phyloP scores from a whole-genome alignment of 1,284 basidiomycete genomes.

The Microbotryomycetes sp. region DNA sequence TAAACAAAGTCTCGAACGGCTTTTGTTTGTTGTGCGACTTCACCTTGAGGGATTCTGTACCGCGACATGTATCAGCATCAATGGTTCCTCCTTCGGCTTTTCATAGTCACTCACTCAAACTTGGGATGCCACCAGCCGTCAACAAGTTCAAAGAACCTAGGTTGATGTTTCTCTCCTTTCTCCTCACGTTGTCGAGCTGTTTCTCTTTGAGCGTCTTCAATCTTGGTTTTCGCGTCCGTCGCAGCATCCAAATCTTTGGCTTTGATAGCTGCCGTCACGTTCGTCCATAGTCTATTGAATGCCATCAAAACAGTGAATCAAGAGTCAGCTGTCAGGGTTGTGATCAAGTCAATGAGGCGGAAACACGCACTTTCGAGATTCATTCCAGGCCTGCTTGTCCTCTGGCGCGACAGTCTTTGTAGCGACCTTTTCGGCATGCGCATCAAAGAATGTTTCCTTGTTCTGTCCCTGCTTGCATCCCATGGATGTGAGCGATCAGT shows the following conservation, averaged over 20 bases:
- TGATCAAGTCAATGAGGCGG: not conserved
- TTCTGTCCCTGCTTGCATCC: not conserved
- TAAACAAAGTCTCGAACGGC: constrained; percentile 58
- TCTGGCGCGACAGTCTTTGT: constrained; percentile 80
- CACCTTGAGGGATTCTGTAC: constrained; percentile 58
- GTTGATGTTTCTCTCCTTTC: constrained; percentile 57
- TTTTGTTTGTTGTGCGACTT: constrained; percentile 57
- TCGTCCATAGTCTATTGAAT: constrained; percentile 65
- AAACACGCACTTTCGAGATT: constrained; percentile 65
- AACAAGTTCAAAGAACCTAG: constrained; percentile 71
- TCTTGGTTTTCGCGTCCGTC: constrained; percentile 76
- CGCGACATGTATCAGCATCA: not conserved
- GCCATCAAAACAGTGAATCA: constrained; percentile 1
- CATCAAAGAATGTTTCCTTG: constrained; percentile 78
- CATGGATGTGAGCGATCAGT: not conserved
- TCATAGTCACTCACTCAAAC: constrained; percentile 46
- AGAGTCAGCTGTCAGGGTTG: not conserved
- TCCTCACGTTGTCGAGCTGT: constrained; percentile 70
- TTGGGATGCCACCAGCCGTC: constrained; percentile 71
- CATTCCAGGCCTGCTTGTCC: constrained; percentile 80
- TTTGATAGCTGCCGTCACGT: constrained; percentile 79
- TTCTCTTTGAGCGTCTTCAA: constrained; percentile 90
- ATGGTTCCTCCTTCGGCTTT: constrained; percentile 2
- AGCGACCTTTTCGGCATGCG: constrained; percentile 59
- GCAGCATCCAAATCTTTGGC: constrained; percentile 89